A percentile compares a stretch with the other conserved stretches of the same genome.
phyloP scores from a whole-genome alignment of 148 eudicot species.

The Fagopyrum homotropicum region DNA sequence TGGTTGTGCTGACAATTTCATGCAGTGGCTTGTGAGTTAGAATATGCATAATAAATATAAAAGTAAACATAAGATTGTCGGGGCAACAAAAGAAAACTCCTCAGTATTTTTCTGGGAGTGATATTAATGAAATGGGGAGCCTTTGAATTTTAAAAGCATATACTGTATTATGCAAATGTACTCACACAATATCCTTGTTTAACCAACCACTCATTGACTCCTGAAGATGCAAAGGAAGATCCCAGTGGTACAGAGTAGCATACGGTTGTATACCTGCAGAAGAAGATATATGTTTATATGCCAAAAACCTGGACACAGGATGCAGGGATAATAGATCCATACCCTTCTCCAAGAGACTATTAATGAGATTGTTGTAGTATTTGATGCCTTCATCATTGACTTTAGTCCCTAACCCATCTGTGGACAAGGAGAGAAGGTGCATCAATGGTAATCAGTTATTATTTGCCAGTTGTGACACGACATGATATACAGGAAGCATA shows the following conservation, averaged over 20 bases:
- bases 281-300: too few species aligned
- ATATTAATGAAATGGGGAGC: not conserved
- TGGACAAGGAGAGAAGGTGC: not conserved
- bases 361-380: constrained; percentile 64
- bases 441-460: not conserved
- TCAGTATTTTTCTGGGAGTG: not conserved
- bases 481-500: not conserved
- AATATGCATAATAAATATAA: not conserved
- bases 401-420: constrained; percentile 79
- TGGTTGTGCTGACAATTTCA: not conserved
- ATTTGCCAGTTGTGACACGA: not conserved
- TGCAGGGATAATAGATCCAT: constrained; percentile 3
- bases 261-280: constrained; percentile 25
- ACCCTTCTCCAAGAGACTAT: constrained; percentile 66
- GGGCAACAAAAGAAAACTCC: not conserved
- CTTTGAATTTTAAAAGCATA: not conserved
- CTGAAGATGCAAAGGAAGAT: constrained; percentile 70
- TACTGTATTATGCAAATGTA: not conserved
- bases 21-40: not conserved
- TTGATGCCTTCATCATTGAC: constrained; percentile 63
- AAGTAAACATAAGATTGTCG: not conserved
- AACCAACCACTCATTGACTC: constrained; percentile 71
- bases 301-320: too few species aligned
- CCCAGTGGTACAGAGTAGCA: constrained; percentile 80
- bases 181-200: constrained; percentile 63